A percentile compares a stretch with the other conserved stretches of the same genome.
Evolutionary conservation across 306 rosid genomes (phyloP).

Genomic region (Nissolia schottii): DNA sequence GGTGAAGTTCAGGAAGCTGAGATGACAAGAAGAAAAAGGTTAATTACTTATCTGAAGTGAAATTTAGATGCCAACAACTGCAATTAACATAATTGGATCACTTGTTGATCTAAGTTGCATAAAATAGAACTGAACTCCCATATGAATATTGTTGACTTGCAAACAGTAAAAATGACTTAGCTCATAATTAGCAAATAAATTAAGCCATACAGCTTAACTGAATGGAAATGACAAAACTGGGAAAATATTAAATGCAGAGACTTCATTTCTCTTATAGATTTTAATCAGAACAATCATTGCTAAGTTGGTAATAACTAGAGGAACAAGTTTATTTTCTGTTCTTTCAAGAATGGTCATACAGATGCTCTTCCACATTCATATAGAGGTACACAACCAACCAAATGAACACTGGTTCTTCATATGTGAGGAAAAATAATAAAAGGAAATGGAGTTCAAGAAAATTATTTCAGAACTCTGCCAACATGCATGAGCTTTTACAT

Average conservation of each 20-base stretch:
- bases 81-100: conserved; percentile 1
- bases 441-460: background rate
- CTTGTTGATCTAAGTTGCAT: background rate
- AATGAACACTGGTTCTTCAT: conserved; percentile 14
- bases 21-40: conserved; percentile 1
- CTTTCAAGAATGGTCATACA: background rate
- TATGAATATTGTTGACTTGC: conserved; percentile 1
- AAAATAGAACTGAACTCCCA: background rate
- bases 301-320: background rate
- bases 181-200: background rate
- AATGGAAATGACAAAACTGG: background rate
- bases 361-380: background rate
- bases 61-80: conserved; percentile 16
- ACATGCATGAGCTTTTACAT: conserved; percentile 14
- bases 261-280: background rate
- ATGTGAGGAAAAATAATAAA: background rate
- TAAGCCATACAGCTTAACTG: background rate
- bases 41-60: conserved; percentile 2
- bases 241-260: background rate
- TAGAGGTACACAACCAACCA: conserved; percentile 2
- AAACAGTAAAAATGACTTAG: background rate
- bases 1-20: conserved; percentile 83
- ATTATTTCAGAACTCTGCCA: conserved; percentile 3
- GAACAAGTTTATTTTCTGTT: background rate
- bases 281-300: conserved; percentile 19